Conservation (phyloP, 306 rosid species). For the Vigna mungo region DNA sequence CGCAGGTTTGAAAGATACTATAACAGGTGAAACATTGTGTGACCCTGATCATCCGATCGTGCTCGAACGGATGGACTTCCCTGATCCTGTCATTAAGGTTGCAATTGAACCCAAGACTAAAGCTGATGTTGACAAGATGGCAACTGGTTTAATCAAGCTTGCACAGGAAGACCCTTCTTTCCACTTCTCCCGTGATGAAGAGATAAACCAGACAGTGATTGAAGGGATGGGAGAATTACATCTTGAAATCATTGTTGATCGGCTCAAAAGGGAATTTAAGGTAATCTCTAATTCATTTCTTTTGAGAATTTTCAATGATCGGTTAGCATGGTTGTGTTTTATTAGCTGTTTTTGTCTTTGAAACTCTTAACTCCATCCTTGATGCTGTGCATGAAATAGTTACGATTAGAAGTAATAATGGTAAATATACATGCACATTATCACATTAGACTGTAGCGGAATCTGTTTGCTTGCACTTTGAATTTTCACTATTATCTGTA, state of each 20-base stretch:
- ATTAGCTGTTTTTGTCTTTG: conserved; percentile 2
- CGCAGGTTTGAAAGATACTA: conserved; percentile 92
- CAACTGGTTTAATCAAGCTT: conserved; percentile 85
- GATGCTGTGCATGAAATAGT: conserved; percentile 18
- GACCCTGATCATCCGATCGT: conserved; percentile 76
- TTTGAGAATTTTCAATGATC: conserved; percentile 18
- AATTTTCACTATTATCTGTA: conserved; percentile 1
- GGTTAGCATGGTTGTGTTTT: conserved; percentile 10
- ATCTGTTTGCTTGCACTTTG: conserved; percentile 31
- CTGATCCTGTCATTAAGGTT: conserved; percentile 98
- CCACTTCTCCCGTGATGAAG: conserved; percentile 97
- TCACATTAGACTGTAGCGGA: conserved; percentile 12
- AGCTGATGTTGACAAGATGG: conserved; percentile 97
- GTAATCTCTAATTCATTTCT: conserved; percentile 48
- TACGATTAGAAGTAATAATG: conserved; percentile 20
- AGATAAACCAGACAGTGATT: conserved; percentile 94
- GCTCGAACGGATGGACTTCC: conserved; percentile 99
- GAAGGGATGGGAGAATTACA: conserved; percentile 99
- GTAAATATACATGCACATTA: not conserved
- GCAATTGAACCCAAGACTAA: conserved; percentile 99
- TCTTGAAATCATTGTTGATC: conserved; percentile 96
- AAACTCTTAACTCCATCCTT: not conserved
- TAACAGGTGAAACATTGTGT: conserved; percentile 92
- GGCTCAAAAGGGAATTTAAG: conserved; percentile 96
- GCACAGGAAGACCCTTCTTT: conserved; percentile 99